Base-by-base conservation (phyloP, 2,329 filamentous ascomycete species). In the Anisogramma anomala region DNA sequence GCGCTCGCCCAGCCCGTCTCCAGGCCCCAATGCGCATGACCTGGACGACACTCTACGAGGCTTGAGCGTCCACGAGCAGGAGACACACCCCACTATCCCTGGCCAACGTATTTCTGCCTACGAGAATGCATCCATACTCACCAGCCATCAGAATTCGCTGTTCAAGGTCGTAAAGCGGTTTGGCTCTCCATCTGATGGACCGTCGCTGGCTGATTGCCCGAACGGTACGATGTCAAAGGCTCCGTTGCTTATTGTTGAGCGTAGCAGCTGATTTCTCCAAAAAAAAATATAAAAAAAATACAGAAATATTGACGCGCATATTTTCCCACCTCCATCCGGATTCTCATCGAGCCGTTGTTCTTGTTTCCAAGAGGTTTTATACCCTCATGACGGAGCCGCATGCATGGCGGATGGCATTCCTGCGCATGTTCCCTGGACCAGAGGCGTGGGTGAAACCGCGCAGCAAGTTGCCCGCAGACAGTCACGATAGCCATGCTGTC, bases 221-320 rank as follows among this genome's bases (percentile, higher is more conserved):
- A 94, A 94, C 67, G 88, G 88, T 94, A 65, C 52, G 71, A 56
- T 8, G 10, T 6, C 28, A 15, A 20, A 22, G 36, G 38, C 17
- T 22, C 26, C 39, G 38, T 11, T 39, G 23, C 14, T 33, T 4
- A 4, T 25, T 20, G 23, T 23, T 7, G 8, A 33, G 1, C 10
- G 34, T 49, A 37, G 47, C 50, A 55, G 43, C 58, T 56, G 39
- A 13, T 33, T 18, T 36, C 26, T 60, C n/a, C n/a, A n/a, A n/a
- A n/a, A n/a, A n/a, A n/a, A n/a, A n/a, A n/a, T n/a, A n/a, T n/a
- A n/a, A n/a, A n/a, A n/a, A n/a, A n/a, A n/a, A n/a, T n/a, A n/a
- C n/a, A 95, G 91, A 98, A 70, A 80, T 96, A 43, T 62, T 96
- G 60, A 94, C 85, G 9, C 87, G 95, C 54, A 79, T 94, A 23